Percentiles rank a stretch among this genome's conserved stretches.
Conservation (phyloP, 2,329 filamentous ascomycete species). For the Pseudogymnoascus sp. region DNA sequence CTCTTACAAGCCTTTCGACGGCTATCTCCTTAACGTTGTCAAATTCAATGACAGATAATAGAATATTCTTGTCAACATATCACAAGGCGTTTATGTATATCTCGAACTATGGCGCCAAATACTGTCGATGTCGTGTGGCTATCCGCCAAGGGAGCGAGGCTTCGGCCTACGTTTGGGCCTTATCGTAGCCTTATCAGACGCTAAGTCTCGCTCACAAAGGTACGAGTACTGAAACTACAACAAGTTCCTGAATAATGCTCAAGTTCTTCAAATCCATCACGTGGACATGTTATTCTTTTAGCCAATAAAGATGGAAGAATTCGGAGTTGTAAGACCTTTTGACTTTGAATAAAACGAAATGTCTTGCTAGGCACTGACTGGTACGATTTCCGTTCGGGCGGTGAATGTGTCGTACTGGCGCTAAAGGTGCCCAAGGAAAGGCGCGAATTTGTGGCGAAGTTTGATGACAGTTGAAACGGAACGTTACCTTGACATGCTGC, state of each 20-base stretch:
- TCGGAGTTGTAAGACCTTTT: not conserved
- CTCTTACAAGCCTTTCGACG: not conserved
- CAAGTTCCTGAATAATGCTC: not conserved
- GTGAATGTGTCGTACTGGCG: not conserved
- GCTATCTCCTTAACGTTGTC: not conserved
- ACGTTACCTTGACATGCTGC: not conserved
- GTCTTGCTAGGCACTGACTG: not conserved
- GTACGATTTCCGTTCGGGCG: not conserved
- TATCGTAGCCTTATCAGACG: slow-evolving; percentile 7
- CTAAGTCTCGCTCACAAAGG: not conserved
- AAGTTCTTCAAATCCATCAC: not conserved
- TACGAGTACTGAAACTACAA: not conserved
- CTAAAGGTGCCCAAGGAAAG: not conserved
- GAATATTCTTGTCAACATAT: not conserved
- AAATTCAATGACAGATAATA: not conserved
- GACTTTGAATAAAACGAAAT: slow-evolving; percentile 2
- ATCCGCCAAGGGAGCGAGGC: slow-evolving; percentile 7
- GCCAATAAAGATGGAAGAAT: not conserved
- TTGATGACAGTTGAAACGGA: slow-evolving; percentile 3
- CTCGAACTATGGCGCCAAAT: not conserved
- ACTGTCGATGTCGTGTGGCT: not conserved
- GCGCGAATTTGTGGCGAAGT: not conserved
- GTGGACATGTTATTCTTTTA: not conserved
- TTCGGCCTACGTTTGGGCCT: not conserved
- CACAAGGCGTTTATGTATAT: not conserved